Base-by-base conservation (phyloP, 495 filamentous ascomycete genomes). In the Hyphodiscus hymeniophilus region DNA sequence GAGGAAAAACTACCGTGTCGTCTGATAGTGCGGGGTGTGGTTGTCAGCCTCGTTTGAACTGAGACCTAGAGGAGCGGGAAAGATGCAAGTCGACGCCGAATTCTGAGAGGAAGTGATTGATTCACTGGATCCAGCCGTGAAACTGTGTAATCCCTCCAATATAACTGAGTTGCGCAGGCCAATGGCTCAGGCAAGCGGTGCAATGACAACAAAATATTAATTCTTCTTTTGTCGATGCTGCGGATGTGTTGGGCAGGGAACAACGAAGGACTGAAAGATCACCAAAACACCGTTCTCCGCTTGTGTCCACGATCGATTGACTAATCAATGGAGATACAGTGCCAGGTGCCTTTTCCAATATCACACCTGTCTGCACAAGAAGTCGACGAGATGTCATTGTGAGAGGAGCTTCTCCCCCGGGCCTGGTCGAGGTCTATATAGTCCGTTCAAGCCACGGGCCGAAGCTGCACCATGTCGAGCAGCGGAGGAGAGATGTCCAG, bases 121-220 rank as follows among this genome's bases (percentile, higher is more conserved):
- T 57, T 54, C 56, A 59, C 56, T 55, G 48, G 56, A 55, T 21
- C 56, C 51, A 59, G 56, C 56, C 40, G 52, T 59, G 56, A 52
- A 50, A 43, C 12, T 47, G 34, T 34, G 32, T 30, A 49, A 48
- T 38, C 40, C 33, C 51, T 47, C 44, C 3, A 43, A 50, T 46
- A 31, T 36, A 50, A 47, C 30, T 36, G 33, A n/a, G 46, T 45
- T 21, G 26, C 7, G 24, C 38, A n/a, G 45, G 18, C 30, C 38
- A 21, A 44, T 48, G 11, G 18, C 21, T 34, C 20, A 2, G 41
- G 30, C 3, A 18, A 26, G 17, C 10, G 12, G 41, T 18, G 17
- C 21, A 23, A 28, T 23, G 16, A 43, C 21, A 43, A 43, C 41
- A 31, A 43, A 23, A n/a, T 28, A n/a, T n/a, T n/a, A 10, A 28